These are phyloP conservation scores for Xylariaceae sp. DNA, from an alignment of 2,329 filamentous ascomycete genomes.

Conservation along the genomic window DNA sequence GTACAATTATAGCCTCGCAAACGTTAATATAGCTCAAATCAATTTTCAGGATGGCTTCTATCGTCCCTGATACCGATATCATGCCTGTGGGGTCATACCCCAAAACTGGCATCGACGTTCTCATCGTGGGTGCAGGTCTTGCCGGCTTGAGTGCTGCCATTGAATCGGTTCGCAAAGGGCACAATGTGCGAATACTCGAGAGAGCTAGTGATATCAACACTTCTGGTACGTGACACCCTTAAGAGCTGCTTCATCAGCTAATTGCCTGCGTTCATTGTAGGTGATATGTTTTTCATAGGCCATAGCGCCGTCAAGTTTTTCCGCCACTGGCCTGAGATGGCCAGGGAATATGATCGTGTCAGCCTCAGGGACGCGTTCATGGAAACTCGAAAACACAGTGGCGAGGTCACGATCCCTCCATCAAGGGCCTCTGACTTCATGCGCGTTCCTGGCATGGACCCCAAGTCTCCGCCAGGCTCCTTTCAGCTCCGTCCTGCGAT, in stretches of 20 bases:
- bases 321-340: conserved; percentile 8
- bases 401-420: conserved; percentile 1
- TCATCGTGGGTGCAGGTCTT: neutral
- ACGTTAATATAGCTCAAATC: neutral
- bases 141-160: neutral
- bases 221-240: neutral
- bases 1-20: neutral
- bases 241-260: neutral
- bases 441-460: conserved; percentile 4
- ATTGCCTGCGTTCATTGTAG: neutral
- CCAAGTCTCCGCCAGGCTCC: conserved; percentile 1
- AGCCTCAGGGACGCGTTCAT: neutral
- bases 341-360: conserved; percentile 14
- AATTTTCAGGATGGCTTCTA: neutral
- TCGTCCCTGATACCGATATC: neutral
- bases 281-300: conserved; percentile 9
- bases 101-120: neutral
- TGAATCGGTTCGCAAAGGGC: neutral
- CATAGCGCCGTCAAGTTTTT: conserved; percentile 10
- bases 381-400: neutral
- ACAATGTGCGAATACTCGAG: neutral
- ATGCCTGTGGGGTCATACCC: neutral
- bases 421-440: conserved; percentile 1
- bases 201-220: neutral
- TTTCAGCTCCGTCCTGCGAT: conserved; percentile 11